Percentiles rank a stretch among this genome's conserved stretches.
These are phyloP conservation scores for Phytophthora litchii DNA, from an alignment of 352 stramenopile species.

Conservation along the genomic window DNA sequence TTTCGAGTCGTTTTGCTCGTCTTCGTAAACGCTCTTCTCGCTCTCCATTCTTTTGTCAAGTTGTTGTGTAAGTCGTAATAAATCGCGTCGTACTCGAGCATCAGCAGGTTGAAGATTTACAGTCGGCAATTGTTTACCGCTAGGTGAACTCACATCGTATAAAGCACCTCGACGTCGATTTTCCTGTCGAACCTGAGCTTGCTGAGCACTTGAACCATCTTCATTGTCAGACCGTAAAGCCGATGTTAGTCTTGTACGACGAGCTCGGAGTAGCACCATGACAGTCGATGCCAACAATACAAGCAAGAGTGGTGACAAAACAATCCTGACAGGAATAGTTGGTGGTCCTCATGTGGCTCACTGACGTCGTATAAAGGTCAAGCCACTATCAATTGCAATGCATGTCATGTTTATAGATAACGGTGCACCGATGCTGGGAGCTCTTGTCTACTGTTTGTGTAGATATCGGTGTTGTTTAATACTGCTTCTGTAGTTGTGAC, in stretches of 20 bases:
- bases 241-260: slow-evolving; percentile 14
- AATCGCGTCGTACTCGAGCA: slow-evolving; percentile 49
- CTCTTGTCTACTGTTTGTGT: slow-evolving; percentile 3
- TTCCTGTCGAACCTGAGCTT: slow-evolving; percentile 32
- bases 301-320: background rate
- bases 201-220: slow-evolving; percentile 17
- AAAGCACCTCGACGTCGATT: slow-evolving; percentile 43
- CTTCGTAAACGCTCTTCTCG: slow-evolving; percentile 33
- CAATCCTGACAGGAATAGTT: slow-evolving; percentile 27
- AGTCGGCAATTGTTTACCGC: slow-evolving; percentile 36
- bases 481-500: slow-evolving; percentile 27
- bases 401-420: slow-evolving; percentile 43
- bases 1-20: slow-evolving; percentile 61
- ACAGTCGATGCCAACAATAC: slow-evolving; percentile 6
- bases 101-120: slow-evolving; percentile 45
- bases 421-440: background rate
- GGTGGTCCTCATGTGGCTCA: too few relatives aligned
- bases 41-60: slow-evolving; percentile 19
- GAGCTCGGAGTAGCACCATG: slow-evolving; percentile 29
- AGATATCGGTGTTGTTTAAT: slow-evolving; percentile 18
- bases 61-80: slow-evolving; percentile 40
- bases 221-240: slow-evolving; percentile 16
- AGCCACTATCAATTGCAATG: slow-evolving; percentile 9
- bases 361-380: too few relatives aligned
- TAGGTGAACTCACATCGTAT: slow-evolving; percentile 44